These are phyloP conservation scores for Myriosclerotinia curreyana DNA, from an alignment of 2,329 filamentous ascomycete species.

Conservation along the genomic window DNA sequence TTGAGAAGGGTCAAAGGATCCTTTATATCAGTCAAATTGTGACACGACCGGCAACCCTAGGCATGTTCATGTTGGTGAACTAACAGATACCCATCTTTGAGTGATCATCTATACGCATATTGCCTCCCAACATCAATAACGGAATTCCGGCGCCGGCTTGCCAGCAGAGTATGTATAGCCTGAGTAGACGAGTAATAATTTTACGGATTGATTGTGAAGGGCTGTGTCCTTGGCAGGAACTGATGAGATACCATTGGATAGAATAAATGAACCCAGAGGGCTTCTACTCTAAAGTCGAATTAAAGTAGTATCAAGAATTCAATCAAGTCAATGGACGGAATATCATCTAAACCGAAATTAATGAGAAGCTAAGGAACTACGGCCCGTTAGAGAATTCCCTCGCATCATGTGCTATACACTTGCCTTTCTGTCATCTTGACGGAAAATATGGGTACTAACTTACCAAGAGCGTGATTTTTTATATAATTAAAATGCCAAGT, in stretches of 20 bases:
- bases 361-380: constrained; percentile 18
- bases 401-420: constrained; percentile 21
- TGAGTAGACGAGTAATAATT: constrained; percentile 15
- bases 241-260: not conserved
- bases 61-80: not conserved
- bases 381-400: constrained; percentile 15
- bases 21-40: constrained; percentile 14
- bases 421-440: constrained; percentile 8
- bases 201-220: constrained; percentile 11
- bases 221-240: not conserved
- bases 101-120: not conserved
- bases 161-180: constrained; percentile 32
- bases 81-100: not conserved
- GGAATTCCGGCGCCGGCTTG: constrained; percentile 32
- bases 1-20: constrained; percentile 2
- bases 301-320: not conserved
- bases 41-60: not conserved
- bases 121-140: constrained; percentile 16
- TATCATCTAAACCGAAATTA: not conserved
- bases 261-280: not conserved
- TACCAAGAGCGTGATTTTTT: too few species aligned
- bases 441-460: too few species aligned
- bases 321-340: constrained; percentile 5
- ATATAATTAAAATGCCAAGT: too few species aligned
- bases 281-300: not conserved